These are phyloP conservation scores for Pyropia haitanensis DNA, from an alignment of 23 red algal genomes.

Conservation along the genomic window DNA sequence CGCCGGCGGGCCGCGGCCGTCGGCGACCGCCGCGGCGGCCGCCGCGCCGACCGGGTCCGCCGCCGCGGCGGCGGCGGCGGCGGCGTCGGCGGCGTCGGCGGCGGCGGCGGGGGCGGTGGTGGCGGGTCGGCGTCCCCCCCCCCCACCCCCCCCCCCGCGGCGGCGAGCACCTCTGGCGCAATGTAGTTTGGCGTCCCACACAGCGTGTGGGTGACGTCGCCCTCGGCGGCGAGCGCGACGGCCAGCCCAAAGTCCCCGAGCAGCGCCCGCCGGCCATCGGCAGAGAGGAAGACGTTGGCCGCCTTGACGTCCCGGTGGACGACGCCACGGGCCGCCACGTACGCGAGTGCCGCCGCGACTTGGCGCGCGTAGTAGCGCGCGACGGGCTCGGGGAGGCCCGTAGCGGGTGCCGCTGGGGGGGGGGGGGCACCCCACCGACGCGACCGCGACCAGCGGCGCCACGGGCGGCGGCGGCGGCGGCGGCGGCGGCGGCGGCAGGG, in stretches of 20 bases:
- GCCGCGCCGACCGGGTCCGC: too few relatives aligned
- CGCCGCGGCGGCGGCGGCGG: too few relatives aligned
- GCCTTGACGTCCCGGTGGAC: slow-evolving; percentile 87
- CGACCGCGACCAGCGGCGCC: too few relatives aligned
- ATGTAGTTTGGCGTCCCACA: slow-evolving; percentile 79
- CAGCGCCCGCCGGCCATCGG: slow-evolving; percentile 22
- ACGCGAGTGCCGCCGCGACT: slow-evolving; percentile 56
- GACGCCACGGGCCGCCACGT: slow-evolving; percentile 62
- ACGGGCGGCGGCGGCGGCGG: too few relatives aligned
- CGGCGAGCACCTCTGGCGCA: slow-evolving; percentile 45
- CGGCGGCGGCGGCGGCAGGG: neutral
- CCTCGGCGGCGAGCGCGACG: slow-evolving; percentile 23
- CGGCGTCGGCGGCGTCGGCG: too few relatives aligned
- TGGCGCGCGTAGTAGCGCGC: slow-evolving; percentile 67
- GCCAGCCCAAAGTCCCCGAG: slow-evolving; percentile 81
- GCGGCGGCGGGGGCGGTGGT: too few relatives aligned
- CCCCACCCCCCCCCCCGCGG: too few relatives aligned
- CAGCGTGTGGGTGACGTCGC: slow-evolving; percentile 33
- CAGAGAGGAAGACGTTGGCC: slow-evolving; percentile 66
- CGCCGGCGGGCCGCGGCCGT: too few relatives aligned
- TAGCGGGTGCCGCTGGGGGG: too few relatives aligned
- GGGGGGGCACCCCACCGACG: too few relatives aligned
- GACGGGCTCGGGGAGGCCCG: slow-evolving; percentile 23
- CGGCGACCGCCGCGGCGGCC: too few relatives aligned
- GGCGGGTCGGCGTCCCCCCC: too few relatives aligned